These are phyloP conservation scores for Neopestalotiopsis rosae DNA, from an alignment of 2,329 filamentous ascomycete genomes.

Conservation along the genomic window DNA sequence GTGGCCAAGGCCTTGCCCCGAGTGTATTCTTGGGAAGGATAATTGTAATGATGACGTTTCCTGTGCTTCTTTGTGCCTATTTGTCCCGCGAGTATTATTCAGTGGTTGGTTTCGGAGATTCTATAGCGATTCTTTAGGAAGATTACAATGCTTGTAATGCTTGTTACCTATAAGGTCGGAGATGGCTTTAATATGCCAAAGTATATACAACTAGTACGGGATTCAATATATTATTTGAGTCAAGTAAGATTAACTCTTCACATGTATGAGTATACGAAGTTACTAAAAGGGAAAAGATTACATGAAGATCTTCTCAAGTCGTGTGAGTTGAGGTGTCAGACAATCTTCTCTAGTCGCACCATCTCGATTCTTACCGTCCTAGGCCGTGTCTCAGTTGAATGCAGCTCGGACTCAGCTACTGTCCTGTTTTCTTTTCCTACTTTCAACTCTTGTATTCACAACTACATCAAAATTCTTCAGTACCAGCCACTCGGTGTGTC, in stretches of 20 bases:
- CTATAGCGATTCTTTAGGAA: neutral
- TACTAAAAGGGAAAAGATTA: neutral
- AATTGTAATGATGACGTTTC: neutral
- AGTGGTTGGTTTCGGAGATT: neutral
- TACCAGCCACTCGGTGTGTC: neutral
- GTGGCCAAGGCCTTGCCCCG: neutral
- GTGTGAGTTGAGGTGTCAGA: neutral
- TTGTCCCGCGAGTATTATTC: neutral
- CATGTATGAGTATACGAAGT: neutral
- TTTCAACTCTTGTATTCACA: neutral
- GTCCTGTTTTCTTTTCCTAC: neutral
- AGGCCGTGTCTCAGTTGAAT: neutral
- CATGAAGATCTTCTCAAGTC: neutral
- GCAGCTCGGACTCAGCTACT: neutral
- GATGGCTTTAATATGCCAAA: neutral
- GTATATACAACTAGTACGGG: neutral
- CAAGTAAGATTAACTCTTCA: neutral
- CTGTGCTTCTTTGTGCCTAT: neutral
- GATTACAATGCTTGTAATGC: neutral
- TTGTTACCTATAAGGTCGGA: neutral
- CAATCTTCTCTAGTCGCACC: neutral
- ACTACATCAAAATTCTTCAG: neutral
- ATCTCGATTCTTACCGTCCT: neutral
- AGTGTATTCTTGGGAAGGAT: neutral
- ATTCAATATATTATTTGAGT: neutral